Evolutionary conservation across 1,284 basidiomycete species (phyloP), one percentile per base, ranked within the genome.

Genomic region (Testicularia cyperi): DNA sequence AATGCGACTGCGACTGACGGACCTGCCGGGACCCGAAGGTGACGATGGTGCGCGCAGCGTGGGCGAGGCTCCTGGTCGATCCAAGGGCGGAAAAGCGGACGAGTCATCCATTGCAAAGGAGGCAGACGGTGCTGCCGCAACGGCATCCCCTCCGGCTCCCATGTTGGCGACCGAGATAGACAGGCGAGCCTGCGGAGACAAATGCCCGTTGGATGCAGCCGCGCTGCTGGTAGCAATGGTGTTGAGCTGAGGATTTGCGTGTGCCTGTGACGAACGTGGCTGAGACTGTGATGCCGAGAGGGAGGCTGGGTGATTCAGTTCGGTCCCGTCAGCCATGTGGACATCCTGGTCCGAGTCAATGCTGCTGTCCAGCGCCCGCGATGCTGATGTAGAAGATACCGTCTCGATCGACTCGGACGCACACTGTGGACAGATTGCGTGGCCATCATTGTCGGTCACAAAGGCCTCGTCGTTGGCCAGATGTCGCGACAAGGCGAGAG

Each of bases 141-240:
- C 30, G 10, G 49, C 60, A 33, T 67, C 60, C 13, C 64, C 64
- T 9, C 64, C 64, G 4, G 60, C 55, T 7, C 60, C 64, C 58
- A 67, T 64, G 41, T 67, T 67, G 40, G 53, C 51, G 20, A 64
- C 54, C 7, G 51, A 64, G 24, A 67, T 67, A 16, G 58, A 54
- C 35, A 54, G 60, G 21, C 34, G 36, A 5, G 36, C 26, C 29
- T 53, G 41, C 6, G 44, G 48, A 30, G 19, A 18, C 36, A 16
- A 19, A 7, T 31, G 30, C 9, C 8, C 18, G 13, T 19, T 8
- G 8, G 30, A 31, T 8, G 30, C 15, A 15, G 30, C 30, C 10
- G 30, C 8, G 16, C 7, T 7, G 22, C 26, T 4, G 30, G 22
- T 25, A 15, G 8, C 35, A 34, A 34, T 33, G 12, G 28, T 15